Evolutionary conservation across 139 green algal genomes (phyloP), one percentile per base, ranked within the genome.

Genomic region (Chlorella sorokiniana): DNA sequence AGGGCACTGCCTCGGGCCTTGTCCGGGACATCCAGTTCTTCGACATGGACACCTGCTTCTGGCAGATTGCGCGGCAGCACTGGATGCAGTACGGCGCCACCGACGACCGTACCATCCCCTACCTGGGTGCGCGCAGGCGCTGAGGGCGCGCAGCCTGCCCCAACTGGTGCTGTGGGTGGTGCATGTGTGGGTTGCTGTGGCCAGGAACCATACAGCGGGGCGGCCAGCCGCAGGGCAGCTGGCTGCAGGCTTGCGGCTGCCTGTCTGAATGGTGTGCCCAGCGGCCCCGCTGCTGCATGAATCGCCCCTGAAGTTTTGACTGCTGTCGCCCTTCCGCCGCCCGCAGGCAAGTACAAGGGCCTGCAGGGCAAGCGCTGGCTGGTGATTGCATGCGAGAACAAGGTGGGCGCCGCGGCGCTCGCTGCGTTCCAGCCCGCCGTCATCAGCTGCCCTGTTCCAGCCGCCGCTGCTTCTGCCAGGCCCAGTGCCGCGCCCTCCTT

Each of bases 361-460:
- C 52, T 89, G 52, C 81, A 86, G 63, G 85, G 87, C 16, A 76
- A 80, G 56, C 76, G 89, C 9, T 92, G 89, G 89, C 78, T 94
- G 44, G 74, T 93, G 38, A 70, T 88, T 0, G 90, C 89, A 3
- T 91, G 87, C 33, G 90, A 94, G 68, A 91, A 91, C 69, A 94
- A 94, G 79, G 70, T 94, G 4, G 23, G 73, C n/a, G n/a, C n/a
- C n/a, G n/a, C n/a, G n/a, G n/a, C n/a, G n/a, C n/a, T n/a, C n/a
- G n/a, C n/a, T n/a, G n/a, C n/a, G n/a, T n/a, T n/a, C n/a, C n/a
- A n/a, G n/a, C n/a, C n/a, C n/a, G n/a, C n/a, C n/a, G n/a, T n/a
- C n/a, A n/a, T n/a, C n/a, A n/a, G n/a, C n/a, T n/a, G n/a, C n/a
- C n/a, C n/a, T n/a, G n/a, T n/a, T n/a, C 16, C 16, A 56, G 48